Evolutionary conservation across 176 grass and related monocot genomes (phyloP), one percentile per base, ranked within the genome.

Genomic region (Panicum miliaceum): DNA sequence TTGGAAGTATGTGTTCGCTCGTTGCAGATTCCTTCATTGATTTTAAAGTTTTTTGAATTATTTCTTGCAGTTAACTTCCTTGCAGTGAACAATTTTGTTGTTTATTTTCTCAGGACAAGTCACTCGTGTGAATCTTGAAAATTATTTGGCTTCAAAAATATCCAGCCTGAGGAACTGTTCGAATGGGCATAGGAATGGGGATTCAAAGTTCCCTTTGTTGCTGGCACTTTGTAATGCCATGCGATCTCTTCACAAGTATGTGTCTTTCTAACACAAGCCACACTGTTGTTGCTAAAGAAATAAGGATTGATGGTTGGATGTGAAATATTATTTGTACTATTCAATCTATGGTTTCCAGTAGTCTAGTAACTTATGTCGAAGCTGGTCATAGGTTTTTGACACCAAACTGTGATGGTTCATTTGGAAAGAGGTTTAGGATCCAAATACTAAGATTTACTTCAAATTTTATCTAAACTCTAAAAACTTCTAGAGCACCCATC

Each of bases 81-180:
- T 29, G 42, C 10, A 51, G 22, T 78, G 51, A 68, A 46, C 0
- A 0, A 19, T 50, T 58, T 23, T 61, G 1, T 53, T 64, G 12
- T 81, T 22, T 63, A 51, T 83, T 86, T 40, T 61, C 63, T 85
- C 79, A 99, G 96, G 84, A 81, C 91, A 93, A 92, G 89, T 94
- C 54, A 92, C 79, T 67, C 84, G 69, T 84, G 20, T 99, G 35
- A 96, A 94, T 91, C 81, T 99, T 35, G 91, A 86, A 64, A 92
- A 92, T 73, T 90, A 92, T 90, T 82, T 99, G 88, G 61, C 87
- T 92, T 91, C 93, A 84, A 99, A 82, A 92, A 43, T 94, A 81
- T 76, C 84, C 64, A 86, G 81, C 71, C 68, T 96, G 54, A 87
- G 73, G 83, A 85, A 92, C 66, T 87, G 89, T 87, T 82, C 87